Conservation (phyloP, 176 grass and related monocot species). For the Urochloa ruziziensis region DNA sequence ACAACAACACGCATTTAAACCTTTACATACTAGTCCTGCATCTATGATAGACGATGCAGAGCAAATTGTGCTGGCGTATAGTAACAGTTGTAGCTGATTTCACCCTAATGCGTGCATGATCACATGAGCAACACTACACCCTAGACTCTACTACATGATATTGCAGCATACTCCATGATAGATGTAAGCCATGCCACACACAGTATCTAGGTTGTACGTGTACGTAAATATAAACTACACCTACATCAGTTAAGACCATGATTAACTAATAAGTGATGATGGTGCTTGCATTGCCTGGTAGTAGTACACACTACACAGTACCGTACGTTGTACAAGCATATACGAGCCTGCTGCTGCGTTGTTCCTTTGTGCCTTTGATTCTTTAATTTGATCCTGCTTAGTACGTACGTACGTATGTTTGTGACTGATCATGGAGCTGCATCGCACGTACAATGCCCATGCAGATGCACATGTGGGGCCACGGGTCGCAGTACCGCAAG, state of each 20-base stretch:
- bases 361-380: neutral
- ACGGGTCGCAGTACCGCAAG: constrained; percentile 91
- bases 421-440: neutral
- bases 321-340: neutral
- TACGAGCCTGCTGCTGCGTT: neutral
- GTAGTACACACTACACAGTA: too few relatives aligned
- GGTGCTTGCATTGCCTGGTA: neutral
- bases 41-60: neutral
- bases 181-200: too few relatives aligned
- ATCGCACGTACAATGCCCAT: neutral
- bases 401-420: too few relatives aligned
- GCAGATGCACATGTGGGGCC: constrained; percentile 99
- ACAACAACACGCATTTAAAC: neutral
- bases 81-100: neutral
- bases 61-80: too few relatives aligned
- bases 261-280: neutral
- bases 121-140: neutral
- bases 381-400: too few relatives aligned
- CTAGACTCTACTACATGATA: too few relatives aligned
- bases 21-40: neutral
- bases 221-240: too few relatives aligned
- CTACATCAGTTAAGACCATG: too few relatives aligned
- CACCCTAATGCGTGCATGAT: neutral
- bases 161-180: too few relatives aligned
- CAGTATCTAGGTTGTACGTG: too few relatives aligned